Base-by-base conservation (phyloP, 805 yeast species). In the Myxozyma neglecta region DNA sequence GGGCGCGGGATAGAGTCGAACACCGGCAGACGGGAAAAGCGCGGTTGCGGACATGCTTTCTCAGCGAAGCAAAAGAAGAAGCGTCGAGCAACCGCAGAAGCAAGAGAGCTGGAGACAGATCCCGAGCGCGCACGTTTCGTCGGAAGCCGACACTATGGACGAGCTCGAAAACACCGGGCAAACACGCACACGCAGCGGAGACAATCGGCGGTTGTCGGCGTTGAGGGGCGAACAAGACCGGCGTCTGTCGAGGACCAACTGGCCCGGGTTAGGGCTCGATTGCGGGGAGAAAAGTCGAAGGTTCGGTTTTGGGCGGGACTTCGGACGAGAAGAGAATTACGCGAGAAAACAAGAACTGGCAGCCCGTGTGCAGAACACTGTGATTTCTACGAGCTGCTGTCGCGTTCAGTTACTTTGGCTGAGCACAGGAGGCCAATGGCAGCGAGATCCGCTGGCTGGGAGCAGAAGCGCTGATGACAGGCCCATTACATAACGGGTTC, bases 11-110 rank as follows among this genome's bases (percentile, higher is more conserved):
- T 11, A 9, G 32, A 57, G 57, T 11, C 61, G 57, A 29, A 52
- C 14, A n/a, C 61, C 61, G 20, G 46, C 43, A 47, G 57, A 24
- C 42, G 61, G 53, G 56, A 56, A 56, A 34, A 51, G 39, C 55
- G 60, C 50, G 42, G 57, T 37, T 45, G 50, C 20, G 45, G 57
- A 45, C 57, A 45, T 34, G 24, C 20, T 14, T 42, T 42, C 18
- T 24, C 29, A 24, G 29, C 29, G 29, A 24, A 24, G 29, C 29
- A 24, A 24, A 24, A 24, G 29, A 24, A 24, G 29, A 24, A 24
- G 29, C 29, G 29, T 24, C 29, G 29, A 24, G 29, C 29, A 24
- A 2, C 29, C 29, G 29, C 29, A 24, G 29, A 24, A 24, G 29
- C 29, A 24, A 24, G 5, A 5, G 5, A 24, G 29, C 29, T 2